A percentile compares a stretch with the other conserved stretches of the same genome.
Evolutionary conservation across 2,329 filamentous ascomycete species (phyloP).

Genomic region (Penicillium paneum): DNA sequence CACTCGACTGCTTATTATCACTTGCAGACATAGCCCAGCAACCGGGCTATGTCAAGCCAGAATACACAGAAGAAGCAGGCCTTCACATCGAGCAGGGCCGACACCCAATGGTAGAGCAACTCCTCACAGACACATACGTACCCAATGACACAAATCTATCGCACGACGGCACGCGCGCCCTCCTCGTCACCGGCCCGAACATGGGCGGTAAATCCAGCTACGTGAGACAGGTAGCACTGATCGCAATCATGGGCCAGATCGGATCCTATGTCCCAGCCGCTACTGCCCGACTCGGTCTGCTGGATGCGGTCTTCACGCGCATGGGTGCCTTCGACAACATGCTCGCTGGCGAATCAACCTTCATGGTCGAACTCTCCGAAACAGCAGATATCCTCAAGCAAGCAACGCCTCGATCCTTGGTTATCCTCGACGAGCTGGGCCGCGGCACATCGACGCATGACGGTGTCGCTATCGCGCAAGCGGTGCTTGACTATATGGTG

Average conservation of each 20-base stretch:
- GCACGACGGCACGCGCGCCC: constrained; percentile 63
- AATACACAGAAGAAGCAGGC: constrained; percentile 61
- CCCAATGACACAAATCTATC: constrained; percentile 78
- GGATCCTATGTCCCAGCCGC: constrained; percentile 89
- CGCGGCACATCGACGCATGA: constrained; percentile 93
- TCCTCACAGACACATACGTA: constrained; percentile 81
- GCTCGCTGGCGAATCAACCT: constrained; percentile 89
- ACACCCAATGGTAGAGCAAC: constrained; percentile 93
- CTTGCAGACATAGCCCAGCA: constrained; percentile 79
- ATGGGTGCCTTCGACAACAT: constrained; percentile 97
- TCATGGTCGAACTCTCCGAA: constrained; percentile 96
- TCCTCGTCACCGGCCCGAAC: constrained; percentile 93
- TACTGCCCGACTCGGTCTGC: constrained; percentile 69
- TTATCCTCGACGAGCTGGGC: constrained; percentile 92
- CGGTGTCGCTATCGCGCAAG: constrained; percentile 90
- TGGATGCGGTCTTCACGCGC: constrained; percentile 89
- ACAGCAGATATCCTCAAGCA: constrained; percentile 87
- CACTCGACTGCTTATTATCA: constrained; percentile 84
- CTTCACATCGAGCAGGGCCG: constrained; percentile 73
- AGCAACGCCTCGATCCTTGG: constrained; percentile 76
- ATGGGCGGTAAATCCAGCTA: constrained; percentile 99
- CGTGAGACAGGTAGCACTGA: constrained; percentile 85
- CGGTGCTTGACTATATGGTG: constrained; percentile 82
- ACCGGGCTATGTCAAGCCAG: constrained; percentile 82
- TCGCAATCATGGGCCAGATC: constrained; percentile 90